Percentiles rank a stretch among this genome's conserved stretches.
Conservation (phyloP, 345 rosid species). For the Raphanus raphanistrum region DNA sequence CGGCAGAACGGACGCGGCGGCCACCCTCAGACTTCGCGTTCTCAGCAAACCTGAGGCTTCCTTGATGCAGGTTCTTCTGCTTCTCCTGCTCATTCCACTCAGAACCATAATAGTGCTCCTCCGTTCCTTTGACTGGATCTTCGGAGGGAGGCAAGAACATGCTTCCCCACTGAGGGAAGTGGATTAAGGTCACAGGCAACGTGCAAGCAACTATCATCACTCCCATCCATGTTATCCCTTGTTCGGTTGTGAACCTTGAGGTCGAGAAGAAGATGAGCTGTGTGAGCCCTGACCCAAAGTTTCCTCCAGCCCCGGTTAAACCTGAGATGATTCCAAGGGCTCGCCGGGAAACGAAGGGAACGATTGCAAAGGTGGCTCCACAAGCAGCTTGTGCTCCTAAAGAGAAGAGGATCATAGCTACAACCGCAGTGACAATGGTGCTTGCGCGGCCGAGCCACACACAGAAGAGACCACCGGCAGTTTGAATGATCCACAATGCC, state of each 20-base stretch:
- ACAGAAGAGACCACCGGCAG: constrained; percentile 58
- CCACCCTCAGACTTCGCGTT: constrained; percentile 55
- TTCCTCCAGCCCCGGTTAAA: constrained; percentile 57
- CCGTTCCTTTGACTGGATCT: constrained; percentile 45
- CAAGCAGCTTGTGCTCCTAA: constrained; percentile 61
- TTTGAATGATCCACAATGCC: constrained; percentile 56
- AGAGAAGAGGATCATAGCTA: constrained; percentile 55
- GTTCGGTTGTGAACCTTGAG: constrained; percentile 35
- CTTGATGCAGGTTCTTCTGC: constrained; percentile 50
- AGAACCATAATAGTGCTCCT: constrained; percentile 49
- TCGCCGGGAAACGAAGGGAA: constrained; percentile 56
- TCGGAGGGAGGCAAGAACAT: constrained; percentile 52
- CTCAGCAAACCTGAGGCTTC: constrained; percentile 58
- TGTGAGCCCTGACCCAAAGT: constrained; percentile 59
- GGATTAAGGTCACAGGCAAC: constrained; percentile 45
- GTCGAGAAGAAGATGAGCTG: constrained; percentile 53
- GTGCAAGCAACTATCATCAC: constrained; percentile 60
- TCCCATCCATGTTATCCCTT: constrained; percentile 53
- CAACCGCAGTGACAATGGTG: constrained; percentile 38
- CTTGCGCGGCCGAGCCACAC: constrained; percentile 50
- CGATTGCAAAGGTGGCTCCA: constrained; percentile 58
- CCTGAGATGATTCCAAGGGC: constrained; percentile 56
- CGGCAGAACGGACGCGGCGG: constrained; percentile 32
- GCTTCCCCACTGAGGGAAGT: constrained; percentile 69
- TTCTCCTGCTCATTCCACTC: constrained; percentile 61